Evolutionary conservation across 176 grass and related monocot genomes (phyloP).

Genomic region (Tillandsia leiboldiana): DNA sequence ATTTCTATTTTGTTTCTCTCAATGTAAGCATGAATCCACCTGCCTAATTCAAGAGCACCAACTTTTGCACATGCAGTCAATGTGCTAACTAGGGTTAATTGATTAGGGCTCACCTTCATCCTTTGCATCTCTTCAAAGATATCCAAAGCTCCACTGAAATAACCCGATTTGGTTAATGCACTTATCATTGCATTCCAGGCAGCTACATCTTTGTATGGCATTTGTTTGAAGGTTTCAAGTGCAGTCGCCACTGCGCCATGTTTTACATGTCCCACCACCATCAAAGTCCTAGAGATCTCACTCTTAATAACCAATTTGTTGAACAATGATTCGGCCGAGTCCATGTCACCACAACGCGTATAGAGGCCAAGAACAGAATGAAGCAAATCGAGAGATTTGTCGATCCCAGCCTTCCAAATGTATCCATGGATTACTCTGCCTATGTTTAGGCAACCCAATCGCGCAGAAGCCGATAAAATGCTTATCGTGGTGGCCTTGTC

Average conservation of each 20-base stretch:
- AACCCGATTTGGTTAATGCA: neutral
- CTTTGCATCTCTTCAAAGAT: neutral
- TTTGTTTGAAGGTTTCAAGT: neutral
- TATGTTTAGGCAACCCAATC: neutral
- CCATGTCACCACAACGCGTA: neutral
- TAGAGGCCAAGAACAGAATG: too few species aligned
- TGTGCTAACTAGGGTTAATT: neutral
- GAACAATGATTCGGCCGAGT: neutral
- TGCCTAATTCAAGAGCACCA: neutral
- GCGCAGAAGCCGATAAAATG: neutral
- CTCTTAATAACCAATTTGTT: neutral
- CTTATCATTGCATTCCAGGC: slow-evolving; percentile 3
- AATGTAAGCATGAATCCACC: neutral
- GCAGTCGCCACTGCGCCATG: neutral
- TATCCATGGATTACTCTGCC: too few species aligned
- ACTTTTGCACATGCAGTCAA: neutral
- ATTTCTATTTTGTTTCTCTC: neutral
- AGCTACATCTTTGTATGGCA: slow-evolving; percentile 3
- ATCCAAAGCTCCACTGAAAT: neutral
- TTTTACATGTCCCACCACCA: neutral
- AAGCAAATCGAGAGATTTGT: too few species aligned
- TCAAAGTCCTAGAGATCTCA: slow-evolving; percentile 2
- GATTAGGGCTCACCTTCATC: neutral
- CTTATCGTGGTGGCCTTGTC: slow-evolving; percentile 1
- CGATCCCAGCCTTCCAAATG: too few species aligned